phyloP scores from a whole-genome alignment of 148 eudicot genomes.

The Heliosperma pusillum region DNA sequence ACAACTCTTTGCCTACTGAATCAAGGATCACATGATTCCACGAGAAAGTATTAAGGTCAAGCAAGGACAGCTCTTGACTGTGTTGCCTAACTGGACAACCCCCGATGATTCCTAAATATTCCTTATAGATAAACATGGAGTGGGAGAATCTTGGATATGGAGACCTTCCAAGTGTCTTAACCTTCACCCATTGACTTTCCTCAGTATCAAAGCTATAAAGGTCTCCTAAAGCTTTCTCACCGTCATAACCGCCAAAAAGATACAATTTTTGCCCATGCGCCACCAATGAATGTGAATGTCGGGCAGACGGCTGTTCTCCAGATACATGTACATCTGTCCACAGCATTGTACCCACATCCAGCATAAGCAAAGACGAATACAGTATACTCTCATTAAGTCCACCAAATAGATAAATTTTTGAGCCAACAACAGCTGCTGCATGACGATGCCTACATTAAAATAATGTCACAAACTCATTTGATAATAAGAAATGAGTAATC shows the following conservation, averaged over 20 bases:
- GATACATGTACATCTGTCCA: slow-evolving; percentile 59
- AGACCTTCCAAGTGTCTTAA: slow-evolving; percentile 44
- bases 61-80: slow-evolving; percentile 60
- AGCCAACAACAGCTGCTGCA: slow-evolving; percentile 76
- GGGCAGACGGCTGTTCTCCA: slow-evolving; percentile 72
- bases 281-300: slow-evolving; percentile 87
- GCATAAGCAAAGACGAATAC: slow-evolving; percentile 56
- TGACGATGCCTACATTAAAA: slow-evolving; percentile 82
- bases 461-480: neutral
- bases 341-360: slow-evolving; percentile 50
- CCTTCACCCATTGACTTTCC: slow-evolving; percentile 55
- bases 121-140: slow-evolving; percentile 71
- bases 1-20: slow-evolving; percentile 56
- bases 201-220: slow-evolving; percentile 61
- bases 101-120: slow-evolving; percentile 72
- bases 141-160: slow-evolving; percentile 90
- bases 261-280: slow-evolving; percentile 51
- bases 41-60: slow-evolving; percentile 39
- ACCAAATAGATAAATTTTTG: slow-evolving; percentile 76
- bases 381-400: slow-evolving; percentile 54
- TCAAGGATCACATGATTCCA: slow-evolving; percentile 69
- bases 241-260: slow-evolving; percentile 84
- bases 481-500: neutral
- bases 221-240: slow-evolving; percentile 81
- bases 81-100: slow-evolving; percentile 89